phyloP scores from a whole-genome alignment of 306 rosid genomes.

The Prunus salicina region DNA sequence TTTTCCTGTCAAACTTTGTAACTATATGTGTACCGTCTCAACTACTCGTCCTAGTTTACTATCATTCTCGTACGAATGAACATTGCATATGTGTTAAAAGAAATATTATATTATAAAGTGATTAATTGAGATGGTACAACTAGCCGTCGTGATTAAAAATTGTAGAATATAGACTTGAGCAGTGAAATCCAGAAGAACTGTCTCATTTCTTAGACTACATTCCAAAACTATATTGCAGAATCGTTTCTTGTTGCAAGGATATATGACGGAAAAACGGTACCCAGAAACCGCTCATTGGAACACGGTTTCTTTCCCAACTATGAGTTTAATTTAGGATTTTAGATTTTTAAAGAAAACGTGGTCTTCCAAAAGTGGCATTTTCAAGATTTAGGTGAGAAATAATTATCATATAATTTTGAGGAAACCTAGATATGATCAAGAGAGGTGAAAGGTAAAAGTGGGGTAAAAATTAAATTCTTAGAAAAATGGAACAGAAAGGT shows the following conservation, averaged over 20 bases:
- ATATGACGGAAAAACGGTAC: not conserved
- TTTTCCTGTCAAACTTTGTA: conserved; percentile 27
- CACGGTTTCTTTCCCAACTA: conserved; percentile 16
- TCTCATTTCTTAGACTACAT: not conserved
- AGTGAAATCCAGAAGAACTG: conserved; percentile 5
- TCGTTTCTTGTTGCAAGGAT: not conserved
- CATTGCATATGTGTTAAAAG: not conserved
- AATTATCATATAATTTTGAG: not conserved
- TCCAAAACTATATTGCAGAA: not conserved
- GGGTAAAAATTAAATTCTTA: not conserved
- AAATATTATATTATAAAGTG: not conserved
- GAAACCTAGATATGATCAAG: conserved; percentile 4
- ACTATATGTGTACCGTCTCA: not conserved
- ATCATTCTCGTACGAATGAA: too few species aligned
- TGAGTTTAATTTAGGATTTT: conserved; percentile 10
- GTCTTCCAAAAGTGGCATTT: conserved; percentile 39
- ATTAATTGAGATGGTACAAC: conserved; percentile 1
- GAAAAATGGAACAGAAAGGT: conserved; percentile 18
- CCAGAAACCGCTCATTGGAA: conserved; percentile 11
- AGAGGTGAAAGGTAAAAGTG: not conserved
- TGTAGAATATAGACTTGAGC: not conserved
- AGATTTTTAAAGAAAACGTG: conserved; percentile 18
- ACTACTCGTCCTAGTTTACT: too few species aligned
- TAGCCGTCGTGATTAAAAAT: not conserved
- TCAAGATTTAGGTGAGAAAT: conserved; percentile 35